Percentiles rank a stretch among this genome's conserved stretches.
phyloP scores from a whole-genome alignment of 257 asterid species.

The Solanum virginianum region DNA sequence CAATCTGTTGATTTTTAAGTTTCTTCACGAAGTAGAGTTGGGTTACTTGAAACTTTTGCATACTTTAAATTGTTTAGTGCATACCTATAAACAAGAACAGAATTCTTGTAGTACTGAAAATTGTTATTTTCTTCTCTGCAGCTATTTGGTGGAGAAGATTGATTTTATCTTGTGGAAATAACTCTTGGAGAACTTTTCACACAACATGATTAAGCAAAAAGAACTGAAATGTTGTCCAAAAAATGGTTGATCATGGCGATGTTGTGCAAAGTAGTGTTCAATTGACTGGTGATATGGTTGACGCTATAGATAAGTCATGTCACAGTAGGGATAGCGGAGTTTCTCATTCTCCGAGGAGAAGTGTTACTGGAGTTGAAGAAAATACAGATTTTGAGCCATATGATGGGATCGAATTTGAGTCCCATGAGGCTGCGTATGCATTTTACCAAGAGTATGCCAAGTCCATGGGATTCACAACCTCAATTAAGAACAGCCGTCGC shows the following conservation, averaged over 20 bases:
- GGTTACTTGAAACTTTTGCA: background rate
- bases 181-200: background rate
- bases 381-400: conserved; percentile 52
- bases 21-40: background rate
- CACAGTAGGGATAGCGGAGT: conserved; percentile 27
- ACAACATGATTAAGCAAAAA: background rate
- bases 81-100: background rate
- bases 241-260: conserved; percentile 44
- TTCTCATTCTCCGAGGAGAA: conserved; percentile 23
- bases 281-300: conserved; percentile 24
- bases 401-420: conserved; percentile 81
- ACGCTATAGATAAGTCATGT: conserved; percentile 25
- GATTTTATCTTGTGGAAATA: background rate
- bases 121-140: background rate
- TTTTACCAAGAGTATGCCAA: conserved; percentile 95
- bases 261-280: conserved; percentile 27
- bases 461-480: conserved; percentile 98
- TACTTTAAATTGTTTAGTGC: background rate
- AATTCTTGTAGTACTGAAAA: background rate
- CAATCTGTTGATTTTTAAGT: background rate
- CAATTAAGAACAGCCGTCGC: conserved; percentile 92
- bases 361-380: conserved; percentile 28
- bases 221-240: conserved; percentile 12
- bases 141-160: background rate
- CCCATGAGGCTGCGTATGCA: conserved; percentile 82